phyloP scores from a whole-genome alignment of 2,329 filamentous ascomycete species.

The Tympanopsis confertula region DNA sequence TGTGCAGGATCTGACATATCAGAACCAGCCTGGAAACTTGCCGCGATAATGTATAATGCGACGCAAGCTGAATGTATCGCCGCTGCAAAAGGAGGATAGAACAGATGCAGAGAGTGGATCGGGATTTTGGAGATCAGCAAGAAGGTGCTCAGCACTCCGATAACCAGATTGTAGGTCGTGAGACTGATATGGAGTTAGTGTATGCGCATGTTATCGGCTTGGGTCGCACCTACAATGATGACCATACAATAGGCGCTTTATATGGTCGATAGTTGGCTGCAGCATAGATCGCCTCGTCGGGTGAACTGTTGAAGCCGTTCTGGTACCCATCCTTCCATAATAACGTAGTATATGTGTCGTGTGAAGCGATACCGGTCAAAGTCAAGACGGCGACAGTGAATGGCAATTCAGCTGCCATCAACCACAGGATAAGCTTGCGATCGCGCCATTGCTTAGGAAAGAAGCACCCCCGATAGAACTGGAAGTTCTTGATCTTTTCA shows the following conservation, averaged over 20 bases:
- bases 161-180: slow-evolving; percentile 48
- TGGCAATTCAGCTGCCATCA: slow-evolving; percentile 42
- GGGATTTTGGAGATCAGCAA: slow-evolving; percentile 44
- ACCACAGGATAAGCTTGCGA: slow-evolving; percentile 33
- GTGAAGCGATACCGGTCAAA: slow-evolving; percentile 49
- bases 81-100: slow-evolving; percentile 40
- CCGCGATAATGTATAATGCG: slow-evolving; percentile 39
- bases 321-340: slow-evolving; percentile 50
- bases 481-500: no score
- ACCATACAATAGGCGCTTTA: slow-evolving; percentile 44
- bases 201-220: background rate
- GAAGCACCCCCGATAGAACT: slow-evolving; percentile 1
- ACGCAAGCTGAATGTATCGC: slow-evolving; percentile 36
- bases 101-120: slow-evolving; percentile 41
- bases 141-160: slow-evolving; percentile 48
- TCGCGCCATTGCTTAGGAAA: slow-evolving; percentile 3
- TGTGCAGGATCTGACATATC: slow-evolving; percentile 45
- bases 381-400: slow-evolving; percentile 44
- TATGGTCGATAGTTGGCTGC: slow-evolving; percentile 45
- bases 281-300: slow-evolving; percentile 40
- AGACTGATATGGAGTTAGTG: slow-evolving; percentile 26
- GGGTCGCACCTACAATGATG: slow-evolving; percentile 40
- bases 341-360: slow-evolving; percentile 46
- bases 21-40: slow-evolving; percentile 40
- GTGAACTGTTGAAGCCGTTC: slow-evolving; percentile 51